A percentile compares a stretch with the other conserved stretches of the same genome.
Conservation (phyloP, 2,329 filamentous ascomycete species). For the Sporothrix inflata region DNA sequence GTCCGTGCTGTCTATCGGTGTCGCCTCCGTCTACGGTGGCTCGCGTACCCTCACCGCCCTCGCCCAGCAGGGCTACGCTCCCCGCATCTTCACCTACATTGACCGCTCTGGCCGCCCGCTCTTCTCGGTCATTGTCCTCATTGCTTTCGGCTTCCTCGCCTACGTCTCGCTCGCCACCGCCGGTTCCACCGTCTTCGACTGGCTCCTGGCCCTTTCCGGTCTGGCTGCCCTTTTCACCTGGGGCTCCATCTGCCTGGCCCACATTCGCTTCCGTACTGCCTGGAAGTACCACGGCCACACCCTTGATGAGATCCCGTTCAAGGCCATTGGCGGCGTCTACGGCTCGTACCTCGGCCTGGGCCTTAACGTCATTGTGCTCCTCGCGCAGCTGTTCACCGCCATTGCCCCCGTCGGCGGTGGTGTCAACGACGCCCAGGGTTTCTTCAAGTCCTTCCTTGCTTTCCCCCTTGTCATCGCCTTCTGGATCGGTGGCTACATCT, state of each 20-base stretch:
- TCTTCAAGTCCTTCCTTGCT: conserved; percentile 60
- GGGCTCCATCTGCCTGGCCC: conserved; percentile 69
- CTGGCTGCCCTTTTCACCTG: conserved; percentile 69
- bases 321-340: conserved; percentile 61
- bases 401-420: conserved; percentile 40
- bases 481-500: conserved; percentile 60
- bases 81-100: conserved; percentile 59
- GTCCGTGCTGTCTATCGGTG: conserved; percentile 62
- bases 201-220: conserved; percentile 68
- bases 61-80: conserved; percentile 62
- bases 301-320: conserved; percentile 69
- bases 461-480: conserved; percentile 58
- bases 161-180: conserved; percentile 51
- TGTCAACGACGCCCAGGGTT: conserved; percentile 48
- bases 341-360: conserved; percentile 67
- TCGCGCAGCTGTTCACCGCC: conserved; percentile 56
- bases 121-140: conserved; percentile 51
- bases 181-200: conserved; percentile 61
- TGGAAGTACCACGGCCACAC: conserved; percentile 66
- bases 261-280: conserved; percentile 69
- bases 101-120: conserved; percentile 62
- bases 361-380: conserved; percentile 59
- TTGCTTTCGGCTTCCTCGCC: conserved; percentile 55
- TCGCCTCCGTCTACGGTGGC: conserved; percentile 62
- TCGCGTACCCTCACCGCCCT: conserved; percentile 63